These are phyloP conservation scores for Cadophora sp. DNA, from an alignment of 2,329 filamentous ascomycete species.

Conservation along the genomic window DNA sequence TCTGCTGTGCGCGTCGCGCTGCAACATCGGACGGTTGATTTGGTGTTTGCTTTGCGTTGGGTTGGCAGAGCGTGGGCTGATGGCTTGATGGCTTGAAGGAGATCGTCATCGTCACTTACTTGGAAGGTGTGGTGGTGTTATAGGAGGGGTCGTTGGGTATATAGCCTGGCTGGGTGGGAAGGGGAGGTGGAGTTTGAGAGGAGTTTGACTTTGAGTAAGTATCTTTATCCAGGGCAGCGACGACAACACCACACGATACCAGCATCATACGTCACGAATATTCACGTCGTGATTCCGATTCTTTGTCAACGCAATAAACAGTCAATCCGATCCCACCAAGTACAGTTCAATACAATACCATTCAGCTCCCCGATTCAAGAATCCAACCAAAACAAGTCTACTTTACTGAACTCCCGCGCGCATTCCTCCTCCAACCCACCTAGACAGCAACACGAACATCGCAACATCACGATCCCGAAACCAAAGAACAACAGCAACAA, in stretches of 20 bases:
- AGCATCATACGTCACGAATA: conserved; percentile 5
- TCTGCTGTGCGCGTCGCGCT: background rate
- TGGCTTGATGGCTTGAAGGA: background rate
- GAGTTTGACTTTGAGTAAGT: background rate
- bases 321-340: background rate
- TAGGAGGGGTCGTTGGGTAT: background rate
- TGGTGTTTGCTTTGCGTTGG: too few relatives aligned
- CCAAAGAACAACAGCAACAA: background rate
- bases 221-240: background rate
- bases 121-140: background rate
- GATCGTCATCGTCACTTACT: conserved; percentile 2
- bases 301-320: background rate
- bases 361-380: background rate
- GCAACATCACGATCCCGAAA: background rate
- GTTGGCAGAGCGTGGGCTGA: background rate
- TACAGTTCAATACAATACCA: background rate
- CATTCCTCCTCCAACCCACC: background rate
- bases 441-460: background rate
- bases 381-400: background rate
- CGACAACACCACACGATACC: background rate
- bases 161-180: background rate
- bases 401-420: background rate
- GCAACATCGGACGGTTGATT: background rate
- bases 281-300: background rate
- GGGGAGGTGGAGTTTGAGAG: background rate